Conservation (phyloP, 1,284 basidiomycete genomes). For the Ustanciosporium gigantosporum region DNA sequence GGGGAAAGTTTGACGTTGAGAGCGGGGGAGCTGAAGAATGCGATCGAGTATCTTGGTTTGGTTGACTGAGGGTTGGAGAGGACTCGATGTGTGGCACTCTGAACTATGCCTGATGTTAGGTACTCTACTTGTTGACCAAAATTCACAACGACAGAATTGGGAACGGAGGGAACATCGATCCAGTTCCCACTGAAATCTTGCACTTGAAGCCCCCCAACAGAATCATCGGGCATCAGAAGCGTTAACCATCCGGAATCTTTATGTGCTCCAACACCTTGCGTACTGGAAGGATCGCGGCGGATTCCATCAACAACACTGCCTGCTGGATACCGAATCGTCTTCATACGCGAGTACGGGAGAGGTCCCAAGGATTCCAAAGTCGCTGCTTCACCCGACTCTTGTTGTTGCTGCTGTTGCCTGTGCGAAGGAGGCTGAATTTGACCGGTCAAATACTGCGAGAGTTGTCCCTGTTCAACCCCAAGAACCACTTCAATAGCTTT, state of each 20-base stretch:
- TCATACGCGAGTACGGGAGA: conserved; percentile 44
- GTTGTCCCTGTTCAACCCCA: conserved; percentile 16
- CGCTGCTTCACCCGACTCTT: neutral
- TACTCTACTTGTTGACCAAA: conserved; percentile 55
- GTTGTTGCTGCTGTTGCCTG: no score
- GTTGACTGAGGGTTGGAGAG: conserved; percentile 7
- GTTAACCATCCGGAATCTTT: conserved; percentile 54
- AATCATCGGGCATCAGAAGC: conserved; percentile 35
- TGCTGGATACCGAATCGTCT: conserved; percentile 48
- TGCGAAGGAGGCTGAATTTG: conserved; percentile 1
- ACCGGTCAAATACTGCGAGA: conserved; percentile 27
- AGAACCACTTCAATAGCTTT: conserved; percentile 43
- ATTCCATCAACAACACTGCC: conserved; percentile 37
- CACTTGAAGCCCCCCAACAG: conserved; percentile 41
- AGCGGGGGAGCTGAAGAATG: conserved; percentile 46
- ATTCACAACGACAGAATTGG: conserved; percentile 43
- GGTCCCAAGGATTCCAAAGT: conserved; percentile 5
- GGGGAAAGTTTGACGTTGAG: conserved; percentile 31
- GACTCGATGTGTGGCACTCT: conserved; percentile 51
- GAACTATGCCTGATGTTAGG: conserved; percentile 40
- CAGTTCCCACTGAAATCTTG: conserved; percentile 44
- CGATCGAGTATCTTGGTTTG: conserved; percentile 23
- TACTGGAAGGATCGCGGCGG: conserved; percentile 13
- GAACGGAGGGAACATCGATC: conserved; percentile 40
- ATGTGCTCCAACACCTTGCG: conserved; percentile 53